Evolutionary conservation across 257 asterid species (phyloP).

Genomic region (Pogostemon cablin): DNA sequence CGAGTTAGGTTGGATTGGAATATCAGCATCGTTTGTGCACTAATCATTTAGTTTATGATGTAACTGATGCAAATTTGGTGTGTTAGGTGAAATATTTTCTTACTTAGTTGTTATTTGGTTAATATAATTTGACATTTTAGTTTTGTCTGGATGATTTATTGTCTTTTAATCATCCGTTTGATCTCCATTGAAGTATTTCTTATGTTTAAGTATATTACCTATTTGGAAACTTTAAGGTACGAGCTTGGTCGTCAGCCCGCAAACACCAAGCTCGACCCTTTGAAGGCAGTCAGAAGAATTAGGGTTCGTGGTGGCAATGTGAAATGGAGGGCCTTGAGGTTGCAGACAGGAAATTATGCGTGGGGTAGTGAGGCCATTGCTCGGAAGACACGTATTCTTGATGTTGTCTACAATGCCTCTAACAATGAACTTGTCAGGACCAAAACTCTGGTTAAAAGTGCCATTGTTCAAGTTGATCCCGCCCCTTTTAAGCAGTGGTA

Average conservation of each 20-base stretch:
- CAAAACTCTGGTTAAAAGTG: conserved; percentile 50
- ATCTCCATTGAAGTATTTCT: too few relatives aligned
- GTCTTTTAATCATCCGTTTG: too few relatives aligned
- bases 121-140: too few relatives aligned
- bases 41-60: neutral
- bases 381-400: conserved; percentile 48
- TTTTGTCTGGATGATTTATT: neutral
- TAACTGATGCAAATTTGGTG: neutral
- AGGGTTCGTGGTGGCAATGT: conserved; percentile 60
- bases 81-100: neutral
- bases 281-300: conserved; percentile 46
- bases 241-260: conserved; percentile 57
- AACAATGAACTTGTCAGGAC: conserved; percentile 59
- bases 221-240: conserved; percentile 23
- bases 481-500: conserved; percentile 56
- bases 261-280: conserved; percentile 42
- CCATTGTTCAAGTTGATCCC: conserved; percentile 52
- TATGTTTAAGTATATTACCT: too few relatives aligned
- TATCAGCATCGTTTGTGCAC: neutral
- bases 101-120: neutral
- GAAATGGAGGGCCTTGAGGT: conserved; percentile 57
- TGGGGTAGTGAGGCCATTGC: conserved; percentile 59
- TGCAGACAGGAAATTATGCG: conserved; percentile 52
- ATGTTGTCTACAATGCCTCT: conserved; percentile 48
- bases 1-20: neutral